phyloP scores from a whole-genome alignment of 345 rosid genomes.

The Lenwebbia sp. region DNA sequence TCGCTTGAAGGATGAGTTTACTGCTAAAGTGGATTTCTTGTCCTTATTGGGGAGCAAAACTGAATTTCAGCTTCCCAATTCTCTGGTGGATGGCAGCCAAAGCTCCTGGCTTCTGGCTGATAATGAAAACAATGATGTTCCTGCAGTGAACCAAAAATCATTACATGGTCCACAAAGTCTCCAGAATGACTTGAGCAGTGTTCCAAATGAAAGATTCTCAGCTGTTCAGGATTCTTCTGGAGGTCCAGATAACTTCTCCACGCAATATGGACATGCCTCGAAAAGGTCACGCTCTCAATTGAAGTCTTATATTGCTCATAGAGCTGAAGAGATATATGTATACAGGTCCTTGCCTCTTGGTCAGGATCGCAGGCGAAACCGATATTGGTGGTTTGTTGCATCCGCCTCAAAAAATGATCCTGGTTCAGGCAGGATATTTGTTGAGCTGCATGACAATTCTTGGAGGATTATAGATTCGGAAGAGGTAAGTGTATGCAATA shows the following conservation, averaged over 20 bases:
- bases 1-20: slow-evolving; percentile 64
- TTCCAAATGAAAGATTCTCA: slow-evolving; percentile 30
- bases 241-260: slow-evolving; percentile 39
- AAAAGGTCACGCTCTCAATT: slow-evolving; percentile 80
- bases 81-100: slow-evolving; percentile 31
- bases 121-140: slow-evolving; percentile 29
- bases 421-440: slow-evolving; percentile 81
- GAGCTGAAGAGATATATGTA: slow-evolving; percentile 86
- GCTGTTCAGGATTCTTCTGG: slow-evolving; percentile 33
- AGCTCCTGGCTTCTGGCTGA: slow-evolving; percentile 30
- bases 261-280: slow-evolving; percentile 59
- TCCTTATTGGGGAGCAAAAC: slow-evolving; percentile 30
- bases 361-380: slow-evolving; percentile 91
- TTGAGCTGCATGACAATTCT: slow-evolving; percentile 61
- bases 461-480: slow-evolving; percentile 90
- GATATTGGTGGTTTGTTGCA: slow-evolving; percentile 95
- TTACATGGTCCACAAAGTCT: slow-evolving; percentile 24
- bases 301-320: slow-evolving; percentile 82
- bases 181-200: slow-evolving; percentile 32
- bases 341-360: slow-evolving; percentile 98
- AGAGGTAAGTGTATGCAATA: slow-evolving; percentile 41
- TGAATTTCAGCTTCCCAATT: slow-evolving; percentile 32
- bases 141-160: slow-evolving; percentile 47
- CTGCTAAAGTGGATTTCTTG: slow-evolving; percentile 43
- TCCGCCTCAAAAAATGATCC: slow-evolving; percentile 88